A percentile compares a stretch with the other conserved stretches of the same genome.
Conservation (phyloP, 2,329 filamentous ascomycete species). For the Fusarium subglutinans region DNA sequence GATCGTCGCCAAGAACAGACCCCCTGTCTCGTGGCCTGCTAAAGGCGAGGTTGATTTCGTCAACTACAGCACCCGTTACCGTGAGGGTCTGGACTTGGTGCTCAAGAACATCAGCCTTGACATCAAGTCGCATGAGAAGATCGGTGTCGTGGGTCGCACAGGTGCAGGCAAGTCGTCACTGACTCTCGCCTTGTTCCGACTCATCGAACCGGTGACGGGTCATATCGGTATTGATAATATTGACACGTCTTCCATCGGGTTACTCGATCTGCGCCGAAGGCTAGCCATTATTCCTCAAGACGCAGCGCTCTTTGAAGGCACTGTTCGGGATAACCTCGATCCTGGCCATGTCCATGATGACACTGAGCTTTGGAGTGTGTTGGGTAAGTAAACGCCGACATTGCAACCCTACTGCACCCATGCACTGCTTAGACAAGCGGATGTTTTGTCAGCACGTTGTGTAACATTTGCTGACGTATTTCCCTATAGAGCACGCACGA, state of each 20-base stretch:
- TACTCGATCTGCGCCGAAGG: constrained; percentile 87
- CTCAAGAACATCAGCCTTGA: constrained; percentile 91
- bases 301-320: constrained; percentile 93
- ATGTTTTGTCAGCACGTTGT: constrained; percentile 24
- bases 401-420: constrained; percentile 24
- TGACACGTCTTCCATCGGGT: constrained; percentile 88
- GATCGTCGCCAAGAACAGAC: constrained; percentile 86
- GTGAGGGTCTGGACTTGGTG: constrained; percentile 87
- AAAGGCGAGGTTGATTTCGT: constrained; percentile 89
- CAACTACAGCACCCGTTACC: constrained; percentile 94
- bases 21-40: constrained; percentile 90
- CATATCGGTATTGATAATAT: constrained; percentile 89
- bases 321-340: constrained; percentile 93
- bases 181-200: constrained; percentile 91
- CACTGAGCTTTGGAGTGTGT: constrained; percentile 94
- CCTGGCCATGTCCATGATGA: constrained; percentile 95
- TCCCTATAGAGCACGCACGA: constrained; percentile 80
- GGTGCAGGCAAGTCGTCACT: constrained; percentile 96
- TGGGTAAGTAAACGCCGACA: constrained; percentile 68
- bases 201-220: constrained; percentile 87
- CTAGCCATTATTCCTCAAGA: constrained; percentile 98
- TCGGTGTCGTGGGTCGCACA: constrained; percentile 95
- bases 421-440: not conserved
- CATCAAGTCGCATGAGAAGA: constrained; percentile 97
- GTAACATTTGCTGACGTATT: constrained; percentile 37